phyloP scores from a whole-genome alignment of 164 flowering plant genomes.

The Nymphaea colorata region DNA sequence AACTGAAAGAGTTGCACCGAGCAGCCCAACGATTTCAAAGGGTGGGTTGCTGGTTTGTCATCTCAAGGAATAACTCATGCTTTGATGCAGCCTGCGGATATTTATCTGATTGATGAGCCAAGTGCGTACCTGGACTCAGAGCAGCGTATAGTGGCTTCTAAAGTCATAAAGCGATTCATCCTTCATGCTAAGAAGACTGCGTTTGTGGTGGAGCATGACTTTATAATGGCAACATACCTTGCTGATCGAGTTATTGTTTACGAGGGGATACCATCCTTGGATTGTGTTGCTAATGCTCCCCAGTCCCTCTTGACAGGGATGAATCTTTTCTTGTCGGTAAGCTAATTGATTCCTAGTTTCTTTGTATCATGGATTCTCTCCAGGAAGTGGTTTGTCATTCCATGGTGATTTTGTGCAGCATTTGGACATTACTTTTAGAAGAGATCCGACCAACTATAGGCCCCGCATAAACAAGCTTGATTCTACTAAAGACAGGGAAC shows the following conservation, averaged over 20 bases:
- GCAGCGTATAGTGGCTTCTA: constrained; percentile 97
- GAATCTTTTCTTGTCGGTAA: constrained; percentile 98
- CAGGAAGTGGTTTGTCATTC: not conserved
- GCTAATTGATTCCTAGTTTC: constrained; percentile 7
- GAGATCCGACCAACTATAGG: constrained; percentile 86
- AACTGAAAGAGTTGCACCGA: too few species aligned
- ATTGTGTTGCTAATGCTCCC: constrained; percentile 83
- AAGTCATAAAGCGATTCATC: constrained; percentile 94
- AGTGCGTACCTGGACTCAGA: constrained; percentile 98
- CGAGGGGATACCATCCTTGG: constrained; percentile 78
- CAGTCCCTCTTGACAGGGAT: constrained; percentile 94
- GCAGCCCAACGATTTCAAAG: too few species aligned
- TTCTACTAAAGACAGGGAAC: constrained; percentile 92
- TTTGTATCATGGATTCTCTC: not conserved
- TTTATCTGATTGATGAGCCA: constrained; percentile 96
- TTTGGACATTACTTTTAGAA: constrained; percentile 80
- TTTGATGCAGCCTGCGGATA: constrained; percentile 89
- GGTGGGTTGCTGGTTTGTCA: too few species aligned
- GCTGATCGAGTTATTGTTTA: constrained; percentile 94
- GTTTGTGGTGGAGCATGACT: constrained; percentile 97
- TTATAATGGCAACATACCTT: constrained; percentile 95
- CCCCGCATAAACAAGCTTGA: constrained; percentile 92
- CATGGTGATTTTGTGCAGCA: constrained; percentile 43
- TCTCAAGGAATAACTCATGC: not conserved
- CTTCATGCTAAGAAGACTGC: constrained; percentile 99